A percentile compares a stretch with the other conserved stretches of the same genome.
phyloP scores from a whole-genome alignment of 306 rosid species.

The Leucaena leucocephala region DNA sequence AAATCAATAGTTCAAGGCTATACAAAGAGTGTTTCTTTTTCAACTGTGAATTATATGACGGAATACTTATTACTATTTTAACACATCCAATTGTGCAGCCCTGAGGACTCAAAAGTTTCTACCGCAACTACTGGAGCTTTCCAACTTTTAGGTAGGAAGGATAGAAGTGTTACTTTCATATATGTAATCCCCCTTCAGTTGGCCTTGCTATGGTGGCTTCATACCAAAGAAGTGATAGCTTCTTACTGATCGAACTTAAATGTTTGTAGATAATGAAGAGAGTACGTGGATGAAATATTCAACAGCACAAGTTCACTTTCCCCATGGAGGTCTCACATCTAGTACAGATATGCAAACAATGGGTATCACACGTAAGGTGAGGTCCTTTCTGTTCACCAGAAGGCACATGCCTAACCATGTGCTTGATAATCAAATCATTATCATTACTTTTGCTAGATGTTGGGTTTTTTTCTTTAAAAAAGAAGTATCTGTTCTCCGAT shows the following conservation, averaged over 20 bases:
- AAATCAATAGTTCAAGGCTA: slow-evolving; percentile 9
- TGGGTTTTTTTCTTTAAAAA: neutral
- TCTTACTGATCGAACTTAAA: slow-evolving; percentile 31
- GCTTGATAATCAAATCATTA: slow-evolving; percentile 22
- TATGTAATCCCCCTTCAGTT: slow-evolving; percentile 15
- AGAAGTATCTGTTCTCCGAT: neutral
- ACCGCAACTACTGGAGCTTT: slow-evolving; percentile 65
- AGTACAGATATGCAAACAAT: slow-evolving; percentile 49
- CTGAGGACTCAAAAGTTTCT: slow-evolving; percentile 49
- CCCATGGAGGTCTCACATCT: slow-evolving; percentile 62
- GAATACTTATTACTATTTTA: slow-evolving; percentile 3
- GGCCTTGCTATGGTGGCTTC: slow-evolving; percentile 13
- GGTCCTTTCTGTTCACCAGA: slow-evolving; percentile 31
- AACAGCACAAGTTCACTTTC: slow-evolving; percentile 48
- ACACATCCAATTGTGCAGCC: slow-evolving; percentile 49
- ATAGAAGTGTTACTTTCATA: slow-evolving; percentile 22
- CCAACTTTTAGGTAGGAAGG: slow-evolving; percentile 70
- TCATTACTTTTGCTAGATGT: neutral
- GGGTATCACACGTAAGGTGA: slow-evolving; percentile 56
- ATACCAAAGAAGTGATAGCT: slow-evolving; percentile 22
- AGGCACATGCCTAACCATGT: slow-evolving; percentile 20
- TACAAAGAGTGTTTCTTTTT: slow-evolving; percentile 3
- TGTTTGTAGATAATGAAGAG: slow-evolving; percentile 64
- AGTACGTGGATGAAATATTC: slow-evolving; percentile 45
- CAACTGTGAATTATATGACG: slow-evolving; percentile 4